Conservation (phyloP, 176 grass and related monocot genomes). For the Urochloa ruziziensis region DNA sequence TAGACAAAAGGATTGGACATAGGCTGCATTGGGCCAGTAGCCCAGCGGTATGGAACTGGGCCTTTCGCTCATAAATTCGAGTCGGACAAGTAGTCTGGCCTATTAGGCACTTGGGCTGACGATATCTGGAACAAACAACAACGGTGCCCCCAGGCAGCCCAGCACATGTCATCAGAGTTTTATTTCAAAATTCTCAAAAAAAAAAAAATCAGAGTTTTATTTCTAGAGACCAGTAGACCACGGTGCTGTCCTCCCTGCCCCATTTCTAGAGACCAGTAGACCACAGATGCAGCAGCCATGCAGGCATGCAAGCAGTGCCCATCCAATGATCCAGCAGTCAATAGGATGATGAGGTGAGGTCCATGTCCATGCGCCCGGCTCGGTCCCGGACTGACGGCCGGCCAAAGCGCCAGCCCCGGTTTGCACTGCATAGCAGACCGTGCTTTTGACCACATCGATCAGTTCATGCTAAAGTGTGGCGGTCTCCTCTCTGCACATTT, state of each 20-base stretch:
- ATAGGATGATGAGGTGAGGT: not conserved
- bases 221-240: no score
- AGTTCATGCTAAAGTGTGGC: not conserved
- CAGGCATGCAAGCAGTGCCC: no score
- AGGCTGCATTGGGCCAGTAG: not conserved
- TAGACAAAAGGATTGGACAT: not conserved
- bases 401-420: not conserved
- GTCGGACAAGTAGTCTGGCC: not conserved
- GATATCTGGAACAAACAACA: not conserved
- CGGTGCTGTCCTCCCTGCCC: no score
- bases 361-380: not conserved
- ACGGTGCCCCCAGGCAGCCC: not conserved
- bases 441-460: slow-evolving; percentile 13
- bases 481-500: not conserved
- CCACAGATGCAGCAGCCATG: no score
- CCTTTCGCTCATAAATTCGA: not conserved
- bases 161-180: no score
- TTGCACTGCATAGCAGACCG: not conserved
- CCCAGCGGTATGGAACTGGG: not conserved
- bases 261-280: no score
- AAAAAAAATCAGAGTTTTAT: no score
- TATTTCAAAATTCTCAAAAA: no score
- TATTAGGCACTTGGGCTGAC: not conserved
- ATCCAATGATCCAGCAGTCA: not conserved
- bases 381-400: not conserved